phyloP scores from a whole-genome alignment of 495 filamentous ascomycete species.

The Aspergillus indologenus region DNA sequence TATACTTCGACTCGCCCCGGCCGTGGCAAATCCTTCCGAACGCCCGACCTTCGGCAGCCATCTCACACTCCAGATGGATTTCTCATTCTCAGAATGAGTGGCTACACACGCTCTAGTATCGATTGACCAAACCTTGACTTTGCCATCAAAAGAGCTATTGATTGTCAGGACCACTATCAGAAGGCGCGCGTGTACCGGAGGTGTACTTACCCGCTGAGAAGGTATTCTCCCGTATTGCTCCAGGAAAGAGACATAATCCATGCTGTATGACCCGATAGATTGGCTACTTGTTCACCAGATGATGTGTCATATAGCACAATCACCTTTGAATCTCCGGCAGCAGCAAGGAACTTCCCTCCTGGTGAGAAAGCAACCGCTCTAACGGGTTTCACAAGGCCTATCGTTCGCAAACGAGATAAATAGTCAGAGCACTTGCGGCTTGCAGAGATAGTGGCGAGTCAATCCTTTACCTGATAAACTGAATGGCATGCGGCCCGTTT shows the following conservation, averaged over 20 bases:
- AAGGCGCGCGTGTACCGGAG: neutral
- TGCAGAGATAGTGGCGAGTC: neutral
- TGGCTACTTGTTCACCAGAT: constrained; percentile 89
- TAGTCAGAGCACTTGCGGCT: neutral
- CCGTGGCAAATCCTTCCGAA: constrained; percentile 84
- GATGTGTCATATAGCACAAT: constrained; percentile 89
- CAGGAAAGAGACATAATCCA: constrained; percentile 91
- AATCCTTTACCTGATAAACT: constrained; percentile 70
- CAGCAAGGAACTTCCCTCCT: constrained; percentile 76
- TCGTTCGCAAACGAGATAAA: neutral
- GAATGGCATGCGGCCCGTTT: constrained; percentile 79
- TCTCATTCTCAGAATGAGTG: constrained; percentile 87
- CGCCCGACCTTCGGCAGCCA: constrained; percentile 79
- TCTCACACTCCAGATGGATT: constrained; percentile 78
- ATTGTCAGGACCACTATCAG: constrained; percentile 12
- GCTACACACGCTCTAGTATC: constrained; percentile 80
- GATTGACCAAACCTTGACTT: constrained; percentile 91
- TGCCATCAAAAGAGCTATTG: constrained; percentile 74
- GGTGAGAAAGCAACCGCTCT: constrained; percentile 85
- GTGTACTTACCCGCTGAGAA: constrained; percentile 70
- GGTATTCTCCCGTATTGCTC: constrained; percentile 90
- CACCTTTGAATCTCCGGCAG: constrained; percentile 84
- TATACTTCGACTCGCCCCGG: constrained; percentile 74
- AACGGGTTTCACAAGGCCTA: constrained; percentile 82
- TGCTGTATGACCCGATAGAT: constrained; percentile 70